Base-by-base conservation (phyloP, 2,329 filamentous ascomycete genomes). In the Colletotrichum sp. region DNA sequence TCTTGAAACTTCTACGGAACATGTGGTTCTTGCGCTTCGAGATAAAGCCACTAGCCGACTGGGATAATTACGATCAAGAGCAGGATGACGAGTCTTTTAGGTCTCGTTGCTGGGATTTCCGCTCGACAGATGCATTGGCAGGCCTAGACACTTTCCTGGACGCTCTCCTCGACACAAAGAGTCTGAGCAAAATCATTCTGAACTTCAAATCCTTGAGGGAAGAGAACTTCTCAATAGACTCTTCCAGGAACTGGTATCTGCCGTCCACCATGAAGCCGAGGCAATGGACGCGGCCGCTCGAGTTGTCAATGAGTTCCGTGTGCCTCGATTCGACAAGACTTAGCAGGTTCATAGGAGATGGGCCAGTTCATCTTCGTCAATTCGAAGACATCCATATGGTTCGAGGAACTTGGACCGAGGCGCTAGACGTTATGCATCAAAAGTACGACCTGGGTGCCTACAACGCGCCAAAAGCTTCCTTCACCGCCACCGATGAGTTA, bases 361-460 rank as follows among this genome's bases (percentile, higher is more conserved):
- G 44, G 44, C 44, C n/a, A 0, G 0, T 52, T 0, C n/a, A 52
- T 0, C 0, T 52, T 52, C 44, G 44, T 22, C 0, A 13, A 52
- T 22, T 52, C 44, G 0, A 1, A 8, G 5, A 13, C 0, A 22
- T 52, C 6, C 0, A 3, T 8, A 52, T 52, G 44, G n/a, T 11
- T 22, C 44, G n/a, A 52, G n/a, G 44, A 22, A 52, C 44, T 6
- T 52, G 44, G 44, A 52, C n/a, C 0, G 44, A 52, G 44, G n/a
- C 44, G 12, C 44, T 52, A 0, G 44, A 52, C 0, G 44, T 52
- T 0, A 52, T 22, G 44, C n/a, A 0, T 0, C 0, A 52, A 0
- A 52, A 52, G 44, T 52, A 22, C 44, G 44, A 52, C 0, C 44
- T 52, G 11, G 0, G 44, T 52, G 12, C 6, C 44, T 52, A 25